Percentiles rank a stretch among this genome's conserved stretches.
These are phyloP conservation scores for Macadamia tetraphylla DNA, from an alignment of 164 flowering plant genomes.

Conservation along the genomic window DNA sequence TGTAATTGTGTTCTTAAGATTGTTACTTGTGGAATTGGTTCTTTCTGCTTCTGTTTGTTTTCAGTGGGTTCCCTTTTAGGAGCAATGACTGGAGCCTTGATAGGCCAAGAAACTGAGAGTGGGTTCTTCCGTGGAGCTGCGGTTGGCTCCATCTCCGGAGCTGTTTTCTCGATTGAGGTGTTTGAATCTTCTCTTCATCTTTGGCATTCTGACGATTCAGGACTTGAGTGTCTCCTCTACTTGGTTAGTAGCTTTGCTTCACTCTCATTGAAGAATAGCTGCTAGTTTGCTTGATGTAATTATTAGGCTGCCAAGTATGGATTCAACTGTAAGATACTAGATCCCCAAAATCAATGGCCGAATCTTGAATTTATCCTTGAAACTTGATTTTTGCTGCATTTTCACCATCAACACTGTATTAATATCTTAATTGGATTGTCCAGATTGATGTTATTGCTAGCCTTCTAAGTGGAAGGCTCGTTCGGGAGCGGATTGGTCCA, in stretches of 20 bases:
- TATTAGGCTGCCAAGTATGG: not conserved
- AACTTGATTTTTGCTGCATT: not conserved
- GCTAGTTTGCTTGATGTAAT: too few relatives aligned
- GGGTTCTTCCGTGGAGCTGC: constrained; percentile 86
- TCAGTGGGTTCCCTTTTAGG: constrained; percentile 82
- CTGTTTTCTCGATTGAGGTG: constrained; percentile 89
- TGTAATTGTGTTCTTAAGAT: not conserved
- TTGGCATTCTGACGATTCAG: constrained; percentile 75
- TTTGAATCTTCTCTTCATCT: constrained; percentile 74
- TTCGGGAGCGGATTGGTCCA: constrained; percentile 84
- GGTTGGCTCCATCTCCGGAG: constrained; percentile 90
- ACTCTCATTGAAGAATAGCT: too few relatives aligned
- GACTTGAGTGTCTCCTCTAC: constrained; percentile 63
- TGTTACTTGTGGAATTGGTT: not conserved
- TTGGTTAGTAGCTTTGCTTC: constrained; percentile 38
- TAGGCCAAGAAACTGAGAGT: constrained; percentile 88
- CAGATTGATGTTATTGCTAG: constrained; percentile 85
- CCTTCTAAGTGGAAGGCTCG: constrained; percentile 87
- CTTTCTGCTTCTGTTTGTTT: not conserved
- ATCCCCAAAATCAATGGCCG: too few relatives aligned
- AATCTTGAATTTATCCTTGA: not conserved
- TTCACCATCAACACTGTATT: not conserved
- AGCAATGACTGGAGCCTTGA: constrained; percentile 83
- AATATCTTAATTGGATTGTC: not conserved
- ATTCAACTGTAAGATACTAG: too few relatives aligned